Evolutionary conservation across 2,329 filamentous ascomycete genomes (phyloP).

Genomic region (Fusarium sacchari): DNA sequence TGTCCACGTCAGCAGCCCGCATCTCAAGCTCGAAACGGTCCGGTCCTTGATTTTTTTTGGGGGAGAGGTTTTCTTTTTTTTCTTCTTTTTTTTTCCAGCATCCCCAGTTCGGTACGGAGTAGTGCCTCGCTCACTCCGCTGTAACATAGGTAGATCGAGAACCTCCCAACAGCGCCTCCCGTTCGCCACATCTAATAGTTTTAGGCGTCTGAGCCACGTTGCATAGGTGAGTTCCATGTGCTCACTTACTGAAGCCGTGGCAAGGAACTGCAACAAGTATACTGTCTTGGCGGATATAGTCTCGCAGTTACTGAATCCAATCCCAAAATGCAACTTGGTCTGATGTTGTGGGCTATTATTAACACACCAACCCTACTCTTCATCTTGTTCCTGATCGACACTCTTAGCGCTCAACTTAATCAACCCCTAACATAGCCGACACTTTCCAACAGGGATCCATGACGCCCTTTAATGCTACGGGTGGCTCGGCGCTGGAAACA

Average conservation of each 20-base stretch:
- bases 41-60: background rate
- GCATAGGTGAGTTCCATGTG: too few relatives aligned
- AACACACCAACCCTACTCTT: background rate
- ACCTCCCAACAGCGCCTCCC: slow-evolving; percentile 14
- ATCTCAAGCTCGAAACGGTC: slow-evolving; percentile 5
- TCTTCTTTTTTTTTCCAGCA: slow-evolving; percentile 27
- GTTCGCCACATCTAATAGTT: slow-evolving; percentile 11
- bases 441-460: slow-evolving; percentile 18
- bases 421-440: slow-evolving; percentile 13
- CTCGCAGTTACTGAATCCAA: background rate
- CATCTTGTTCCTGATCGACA: slow-evolving; percentile 36
- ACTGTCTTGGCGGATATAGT: background rate
- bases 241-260: too few relatives aligned
- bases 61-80: slow-evolving; percentile 9
- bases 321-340: background rate
- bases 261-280: background rate
- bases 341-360: background rate
- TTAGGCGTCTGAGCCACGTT: background rate
- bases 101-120: slow-evolving; percentile 19
- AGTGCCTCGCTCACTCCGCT: slow-evolving; percentile 19
- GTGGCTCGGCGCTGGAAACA: background rate
- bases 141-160: background rate
- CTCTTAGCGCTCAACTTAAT: slow-evolving; percentile 31
- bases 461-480: slow-evolving; percentile 9
- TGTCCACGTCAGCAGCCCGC: slow-evolving; percentile 38